Base-by-base conservation (phyloP, 2,329 filamentous ascomycete genomes). In the Hypoxylon sp. region DNA sequence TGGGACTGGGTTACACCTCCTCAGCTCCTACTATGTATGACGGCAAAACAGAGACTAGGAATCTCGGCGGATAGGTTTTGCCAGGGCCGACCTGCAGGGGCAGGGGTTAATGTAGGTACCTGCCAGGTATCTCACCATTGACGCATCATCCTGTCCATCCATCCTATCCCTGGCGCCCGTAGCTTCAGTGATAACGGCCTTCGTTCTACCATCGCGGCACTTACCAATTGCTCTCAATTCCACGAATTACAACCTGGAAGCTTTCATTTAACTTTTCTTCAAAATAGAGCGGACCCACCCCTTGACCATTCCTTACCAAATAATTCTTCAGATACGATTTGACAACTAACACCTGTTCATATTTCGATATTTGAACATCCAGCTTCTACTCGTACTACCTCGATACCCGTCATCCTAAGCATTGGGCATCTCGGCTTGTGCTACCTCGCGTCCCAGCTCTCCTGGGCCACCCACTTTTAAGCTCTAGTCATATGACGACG, bases 41-140 rank as follows among this genome's bases (percentile, higher is more conserved):
- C n/a, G n/a, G n/a, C n/a, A n/a, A n/a, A n/a, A n/a, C n/a, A 41
- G 31, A 26, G 38, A 44, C 11, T 35, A 53, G 37, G 35, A 35
- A 17, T 21, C 23, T 51, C 38, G 43, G 50, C 36, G 20, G 20
- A 40, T 40, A 36, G 31, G 44, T 54, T 57, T 42, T 46, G 12
- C 49, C 49, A 34, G 25, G 32, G 31, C 54, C 50, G 50, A 48
- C 8, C 45, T 54, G 31, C 53, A 56, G 35, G 53, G 48, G 27
- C 29, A 26, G 11, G 30, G 16, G 20, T 37, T 5, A 13, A 23
- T 35, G 38, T 25, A 46, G 27, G 27, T 44, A 41, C 40, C 19
- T 49, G 19, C 25, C 38, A 47, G 29, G 26, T 44, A 42, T 44
- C 23, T 36, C 31, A 43, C n/a, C 30, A 47, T 48, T 44, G 42